Percentiles rank a stretch among this genome's conserved stretches.
These are phyloP conservation scores for Podosphaera leucotricha DNA, from an alignment of 2,329 filamentous ascomycete species.

Conservation along the genomic window DNA sequence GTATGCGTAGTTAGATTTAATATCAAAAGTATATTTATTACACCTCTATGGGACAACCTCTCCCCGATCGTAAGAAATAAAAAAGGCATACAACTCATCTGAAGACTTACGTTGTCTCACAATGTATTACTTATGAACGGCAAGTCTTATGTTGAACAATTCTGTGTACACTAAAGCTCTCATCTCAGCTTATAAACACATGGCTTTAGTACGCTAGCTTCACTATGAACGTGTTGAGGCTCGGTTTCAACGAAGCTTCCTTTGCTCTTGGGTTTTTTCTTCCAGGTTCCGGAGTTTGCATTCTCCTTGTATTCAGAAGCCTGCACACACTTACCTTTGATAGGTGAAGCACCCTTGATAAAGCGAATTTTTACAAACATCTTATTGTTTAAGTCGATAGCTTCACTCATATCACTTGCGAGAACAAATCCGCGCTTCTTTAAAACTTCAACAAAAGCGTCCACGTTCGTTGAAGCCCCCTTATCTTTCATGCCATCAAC, in stretches of 20 bases:
- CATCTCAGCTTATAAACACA: constrained; percentile 78
- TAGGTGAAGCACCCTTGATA: constrained; percentile 54
- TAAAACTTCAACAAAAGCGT: constrained; percentile 66
- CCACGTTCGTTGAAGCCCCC: constrained; percentile 60
- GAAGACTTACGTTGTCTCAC: no score
- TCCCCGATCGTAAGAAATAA: no score
- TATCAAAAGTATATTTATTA: no score
- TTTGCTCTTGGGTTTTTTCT: constrained; percentile 48
- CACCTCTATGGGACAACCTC: no score
- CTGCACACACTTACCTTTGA: constrained; percentile 48
- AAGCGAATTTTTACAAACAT: constrained; percentile 99
- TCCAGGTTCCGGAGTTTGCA: constrained; percentile 36
- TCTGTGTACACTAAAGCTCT: not conserved
- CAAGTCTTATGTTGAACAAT: no score
- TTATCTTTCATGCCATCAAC: constrained; percentile 43
- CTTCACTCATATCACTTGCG: constrained; percentile 32
- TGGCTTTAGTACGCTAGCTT: constrained; percentile 53
- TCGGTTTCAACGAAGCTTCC: constrained; percentile 45
- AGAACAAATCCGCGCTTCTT: constrained; percentile 65
- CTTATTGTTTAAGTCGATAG: constrained; percentile 68
- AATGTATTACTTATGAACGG: no score
- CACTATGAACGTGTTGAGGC: constrained; percentile 38
- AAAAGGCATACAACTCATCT: no score
- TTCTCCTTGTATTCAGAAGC: constrained; percentile 21
- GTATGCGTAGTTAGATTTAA: no score